Percentiles rank a stretch among this genome's conserved stretches.
phyloP scores from a whole-genome alignment of 1,284 basidiomycete species.

The Puccinia hordei region DNA sequence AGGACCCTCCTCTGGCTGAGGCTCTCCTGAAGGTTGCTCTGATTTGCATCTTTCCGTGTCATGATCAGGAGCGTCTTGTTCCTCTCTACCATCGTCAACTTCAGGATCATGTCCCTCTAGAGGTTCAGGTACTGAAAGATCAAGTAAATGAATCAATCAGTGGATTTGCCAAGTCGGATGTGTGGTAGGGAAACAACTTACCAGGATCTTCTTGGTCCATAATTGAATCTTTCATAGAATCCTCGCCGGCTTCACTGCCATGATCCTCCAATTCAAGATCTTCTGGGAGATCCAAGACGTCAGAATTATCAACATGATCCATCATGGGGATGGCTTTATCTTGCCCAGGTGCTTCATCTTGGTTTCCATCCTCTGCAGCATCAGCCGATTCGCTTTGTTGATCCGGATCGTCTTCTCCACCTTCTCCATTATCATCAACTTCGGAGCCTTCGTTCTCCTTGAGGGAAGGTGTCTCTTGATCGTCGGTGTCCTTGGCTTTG shows the following conservation, averaged over 20 bases:
- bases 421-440: slow-evolving; percentile 61
- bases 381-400: slow-evolving; percentile 51
- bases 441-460: slow-evolving; percentile 56
- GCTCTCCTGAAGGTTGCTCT: not conserved
- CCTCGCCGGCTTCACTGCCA: slow-evolving; percentile 26
- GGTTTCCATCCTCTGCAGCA: slow-evolving; percentile 42
- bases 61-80: not conserved
- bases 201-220: slow-evolving; percentile 46
- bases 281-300: slow-evolving; percentile 45
- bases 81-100: not conserved
- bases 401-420: slow-evolving; percentile 64
- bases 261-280: slow-evolving; percentile 42
- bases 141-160: not conserved
- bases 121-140: slow-evolving; percentile 18
- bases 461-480: slow-evolving; percentile 52
- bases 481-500: slow-evolving; percentile 61
- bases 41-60: not conserved
- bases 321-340: slow-evolving; percentile 41
- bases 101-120: not conserved
- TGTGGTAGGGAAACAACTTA: slow-evolving; percentile 17
- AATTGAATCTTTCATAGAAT: slow-evolving; percentile 1
- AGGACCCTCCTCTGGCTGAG: not conserved
- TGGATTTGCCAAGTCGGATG: not conserved
- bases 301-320: slow-evolving; percentile 48
- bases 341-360: slow-evolving; percentile 3